Evolutionary conservation across 225 moss, liverwort and hornwort genomes (phyloP).

Genomic region (Takakia lepidozioides): DNA sequence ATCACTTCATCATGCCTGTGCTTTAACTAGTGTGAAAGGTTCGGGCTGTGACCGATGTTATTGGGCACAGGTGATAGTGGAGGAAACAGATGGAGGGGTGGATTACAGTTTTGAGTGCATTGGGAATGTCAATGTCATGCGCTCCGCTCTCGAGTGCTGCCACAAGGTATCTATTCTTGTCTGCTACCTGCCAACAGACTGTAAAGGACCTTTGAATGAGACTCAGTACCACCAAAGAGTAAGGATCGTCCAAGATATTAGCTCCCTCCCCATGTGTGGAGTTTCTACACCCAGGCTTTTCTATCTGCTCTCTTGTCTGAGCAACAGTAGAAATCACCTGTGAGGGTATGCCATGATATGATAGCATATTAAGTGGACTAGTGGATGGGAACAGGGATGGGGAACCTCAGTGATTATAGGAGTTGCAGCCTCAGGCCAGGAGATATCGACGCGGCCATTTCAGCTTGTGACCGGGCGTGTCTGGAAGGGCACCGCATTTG

Average conservation of each 20-base stretch:
- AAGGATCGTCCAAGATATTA: no score
- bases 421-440: conserved; percentile 39
- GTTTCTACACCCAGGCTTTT: no score
- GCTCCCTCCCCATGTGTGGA: no score
- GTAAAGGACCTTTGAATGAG: not conserved
- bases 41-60: not conserved
- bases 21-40: not conserved
- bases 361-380: not conserved
- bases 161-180: conserved; percentile 5
- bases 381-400: conserved; percentile 26
- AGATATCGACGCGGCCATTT: conserved; percentile 44
- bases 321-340: no score
- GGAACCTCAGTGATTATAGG: conserved; percentile 46
- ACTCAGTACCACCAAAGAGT: no score
- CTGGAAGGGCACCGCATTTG: conserved; percentile 55
- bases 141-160: conserved; percentile 8
- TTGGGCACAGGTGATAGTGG: conserved; percentile 7
- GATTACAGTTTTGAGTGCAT: conserved; percentile 13
- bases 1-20: no score
- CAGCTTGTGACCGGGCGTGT: conserved; percentile 46
- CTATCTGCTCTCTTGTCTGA: no score
- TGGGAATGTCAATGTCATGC: conserved; percentile 9
- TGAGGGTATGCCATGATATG: no score
- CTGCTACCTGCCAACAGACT: not conserved
- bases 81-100: conserved; percentile 10